phyloP scores from a whole-genome alignment of 495 filamentous ascomycete species.

The Coniosporium apollinis region DNA sequence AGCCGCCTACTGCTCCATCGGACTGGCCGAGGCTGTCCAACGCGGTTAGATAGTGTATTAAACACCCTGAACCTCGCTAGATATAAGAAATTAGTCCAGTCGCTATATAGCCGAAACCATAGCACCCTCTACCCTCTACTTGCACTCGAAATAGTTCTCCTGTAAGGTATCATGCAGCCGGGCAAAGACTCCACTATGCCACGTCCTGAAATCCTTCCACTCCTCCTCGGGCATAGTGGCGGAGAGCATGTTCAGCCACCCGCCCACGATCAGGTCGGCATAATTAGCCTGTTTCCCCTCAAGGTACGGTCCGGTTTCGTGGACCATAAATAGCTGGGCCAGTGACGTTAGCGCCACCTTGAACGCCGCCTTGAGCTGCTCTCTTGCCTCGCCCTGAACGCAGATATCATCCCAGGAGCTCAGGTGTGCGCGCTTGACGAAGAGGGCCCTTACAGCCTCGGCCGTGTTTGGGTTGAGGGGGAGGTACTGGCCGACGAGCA shows the following conservation, averaged over 20 bases:
- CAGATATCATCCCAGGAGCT: conserved; percentile 31
- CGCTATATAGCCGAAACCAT: too few relatives aligned
- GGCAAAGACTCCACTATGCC: conserved; percentile 43
- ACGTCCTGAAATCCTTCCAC: conserved; percentile 33
- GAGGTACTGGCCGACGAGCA: conserved; percentile 22
- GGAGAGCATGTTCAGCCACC: conserved; percentile 35
- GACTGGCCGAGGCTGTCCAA: too few relatives aligned
- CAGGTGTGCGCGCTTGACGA: conserved; percentile 28
- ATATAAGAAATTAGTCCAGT: too few relatives aligned
- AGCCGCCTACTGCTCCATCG: too few relatives aligned
- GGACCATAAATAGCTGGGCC: conserved; percentile 27
- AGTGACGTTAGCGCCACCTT: conserved; percentile 24
- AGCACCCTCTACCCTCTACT: too few relatives aligned
- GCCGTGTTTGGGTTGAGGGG: conserved; percentile 30
- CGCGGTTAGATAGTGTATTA: too few relatives aligned
- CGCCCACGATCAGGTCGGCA: conserved; percentile 48
- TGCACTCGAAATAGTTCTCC: too few relatives aligned
- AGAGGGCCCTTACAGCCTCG: conserved; percentile 27
- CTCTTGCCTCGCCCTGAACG: conserved; percentile 27
- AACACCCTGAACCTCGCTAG: too few relatives aligned
- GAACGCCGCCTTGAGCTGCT: conserved; percentile 24
- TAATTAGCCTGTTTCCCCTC: conserved; percentile 30
- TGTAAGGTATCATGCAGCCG: too few relatives aligned
- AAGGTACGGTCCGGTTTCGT: conserved; percentile 33
- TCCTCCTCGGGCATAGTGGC: conserved; percentile 25